A percentile compares a stretch with the other conserved stretches of the same genome.
Evolutionary conservation across 2,329 filamentous ascomycete genomes (phyloP).

Genomic region (Colletotrichum sansevieriae): DNA sequence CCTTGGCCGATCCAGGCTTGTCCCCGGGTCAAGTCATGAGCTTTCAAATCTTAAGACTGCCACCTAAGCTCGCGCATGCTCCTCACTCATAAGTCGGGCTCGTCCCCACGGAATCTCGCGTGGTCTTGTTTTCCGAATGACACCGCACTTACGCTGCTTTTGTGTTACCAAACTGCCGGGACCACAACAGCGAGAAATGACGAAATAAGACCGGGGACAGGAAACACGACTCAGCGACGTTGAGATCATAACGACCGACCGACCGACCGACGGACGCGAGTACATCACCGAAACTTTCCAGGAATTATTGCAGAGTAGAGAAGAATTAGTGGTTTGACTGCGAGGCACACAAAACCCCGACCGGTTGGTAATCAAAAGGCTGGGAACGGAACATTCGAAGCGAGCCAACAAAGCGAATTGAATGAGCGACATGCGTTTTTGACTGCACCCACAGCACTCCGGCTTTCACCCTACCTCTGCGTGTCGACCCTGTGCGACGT

Average conservation of each 20-base stretch:
- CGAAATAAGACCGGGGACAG: neutral
- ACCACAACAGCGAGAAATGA: constrained; percentile 24
- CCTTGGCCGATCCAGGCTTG: constrained; percentile 25
- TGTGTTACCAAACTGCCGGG: constrained; percentile 30
- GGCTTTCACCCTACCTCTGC: neutral
- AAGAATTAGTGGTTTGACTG: neutral
- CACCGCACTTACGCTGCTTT: neutral
- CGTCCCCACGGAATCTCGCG: constrained; percentile 4
- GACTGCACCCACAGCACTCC: constrained; percentile 21
- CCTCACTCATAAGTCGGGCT: constrained; percentile 19
- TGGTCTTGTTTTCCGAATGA: neutral
- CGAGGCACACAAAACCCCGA: neutral
- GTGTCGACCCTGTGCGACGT: constrained; percentile 12
- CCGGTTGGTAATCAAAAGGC: neutral
- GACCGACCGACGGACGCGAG: neutral
- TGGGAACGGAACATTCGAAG: neutral
- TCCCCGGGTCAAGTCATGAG: constrained; percentile 18
- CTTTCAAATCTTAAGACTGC: neutral
- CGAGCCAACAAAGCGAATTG: neutral
- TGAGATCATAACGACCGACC: neutral
- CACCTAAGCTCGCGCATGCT: neutral
- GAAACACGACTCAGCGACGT: neutral
- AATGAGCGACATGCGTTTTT: constrained; percentile 14
- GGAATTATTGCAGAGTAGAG: too few relatives aligned
- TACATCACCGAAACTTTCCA: neutral